Evolutionary conservation across 331 rosid genomes (phyloP).

Genomic region (Phaseolus coccineus): DNA sequence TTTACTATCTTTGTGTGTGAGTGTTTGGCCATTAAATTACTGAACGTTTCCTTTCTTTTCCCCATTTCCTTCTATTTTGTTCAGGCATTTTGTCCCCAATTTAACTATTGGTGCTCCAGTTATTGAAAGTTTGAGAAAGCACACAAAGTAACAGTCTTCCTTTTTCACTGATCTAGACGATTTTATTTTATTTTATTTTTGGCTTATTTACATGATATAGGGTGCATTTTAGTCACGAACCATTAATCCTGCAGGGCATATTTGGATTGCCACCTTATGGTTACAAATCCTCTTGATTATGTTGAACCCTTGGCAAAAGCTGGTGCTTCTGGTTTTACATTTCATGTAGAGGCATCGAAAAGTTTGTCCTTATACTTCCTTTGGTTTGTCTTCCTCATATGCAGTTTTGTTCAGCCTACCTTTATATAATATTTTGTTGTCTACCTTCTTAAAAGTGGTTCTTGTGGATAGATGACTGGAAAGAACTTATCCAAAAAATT

Average conservation of each 20-base stretch:
- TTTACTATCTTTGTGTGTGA: background rate
- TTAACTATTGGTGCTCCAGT: slow-evolving; percentile 95
- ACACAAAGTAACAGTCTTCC: slow-evolving; percentile 69
- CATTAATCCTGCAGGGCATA: slow-evolving; percentile 60
- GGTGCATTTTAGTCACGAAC: slow-evolving; percentile 26
- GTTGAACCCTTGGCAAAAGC: slow-evolving; percentile 88
- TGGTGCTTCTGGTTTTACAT: slow-evolving; percentile 97
- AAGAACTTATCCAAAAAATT: slow-evolving; percentile 72
- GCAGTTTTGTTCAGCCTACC: slow-evolving; percentile 6
- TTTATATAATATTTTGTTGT: slow-evolving; percentile 13
- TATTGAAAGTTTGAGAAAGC: slow-evolving; percentile 93
- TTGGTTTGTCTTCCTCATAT: background rate
- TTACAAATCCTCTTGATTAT: slow-evolving; percentile 54
- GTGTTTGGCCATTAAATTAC: slow-evolving; percentile 10
- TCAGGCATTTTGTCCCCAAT: slow-evolving; percentile 96
- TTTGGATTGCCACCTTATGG: slow-evolving; percentile 91
- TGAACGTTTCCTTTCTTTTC: slow-evolving; percentile 9
- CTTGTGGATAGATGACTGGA: slow-evolving; percentile 76
- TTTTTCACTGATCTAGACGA: background rate
- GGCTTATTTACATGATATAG: background rate
- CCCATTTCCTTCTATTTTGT: slow-evolving; percentile 14
- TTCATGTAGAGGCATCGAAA: slow-evolving; percentile 85
- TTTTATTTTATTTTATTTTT: background rate
- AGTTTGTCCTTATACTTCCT: slow-evolving; percentile 53
- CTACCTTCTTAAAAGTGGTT: slow-evolving; percentile 30